Evolutionary conservation across 257 asterid species (phyloP).

Genomic region (Cinchona pubescens): DNA sequence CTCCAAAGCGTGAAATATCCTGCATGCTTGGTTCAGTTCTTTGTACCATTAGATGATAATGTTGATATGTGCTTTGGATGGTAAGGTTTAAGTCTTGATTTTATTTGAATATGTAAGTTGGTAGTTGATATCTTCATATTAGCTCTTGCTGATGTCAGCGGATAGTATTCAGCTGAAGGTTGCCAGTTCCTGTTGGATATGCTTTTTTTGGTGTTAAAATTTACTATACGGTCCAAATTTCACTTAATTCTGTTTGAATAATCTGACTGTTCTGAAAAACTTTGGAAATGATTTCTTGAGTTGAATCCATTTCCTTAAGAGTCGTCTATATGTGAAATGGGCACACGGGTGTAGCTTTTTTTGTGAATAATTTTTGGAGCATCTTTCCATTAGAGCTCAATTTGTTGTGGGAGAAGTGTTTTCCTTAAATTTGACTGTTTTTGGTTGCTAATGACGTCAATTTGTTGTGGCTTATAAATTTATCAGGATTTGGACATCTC

Average conservation of each 20-base stretch:
- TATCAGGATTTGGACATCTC: conserved; percentile 89
- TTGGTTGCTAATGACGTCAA: conserved; percentile 13
- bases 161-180: background rate
- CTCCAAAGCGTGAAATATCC: background rate
- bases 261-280: background rate
- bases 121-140: background rate
- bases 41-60: background rate
- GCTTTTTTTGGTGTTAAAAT: background rate
- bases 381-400: background rate
- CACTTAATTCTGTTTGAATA: background rate
- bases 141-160: too few species aligned
- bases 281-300: background rate
- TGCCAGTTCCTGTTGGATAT: background rate
- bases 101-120: background rate
- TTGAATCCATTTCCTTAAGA: background rate
- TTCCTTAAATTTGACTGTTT: background rate
- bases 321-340: background rate
- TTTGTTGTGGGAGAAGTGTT: background rate
- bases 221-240: background rate
- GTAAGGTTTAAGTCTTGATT: background rate
- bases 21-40: background rate
- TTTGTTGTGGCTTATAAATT: too few species aligned
- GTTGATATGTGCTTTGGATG: background rate
- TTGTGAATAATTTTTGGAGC: background rate
- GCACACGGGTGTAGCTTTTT: background rate